Conservation (phyloP, 140 eudicot genomes). For the Stevia rebaudiana region DNA sequence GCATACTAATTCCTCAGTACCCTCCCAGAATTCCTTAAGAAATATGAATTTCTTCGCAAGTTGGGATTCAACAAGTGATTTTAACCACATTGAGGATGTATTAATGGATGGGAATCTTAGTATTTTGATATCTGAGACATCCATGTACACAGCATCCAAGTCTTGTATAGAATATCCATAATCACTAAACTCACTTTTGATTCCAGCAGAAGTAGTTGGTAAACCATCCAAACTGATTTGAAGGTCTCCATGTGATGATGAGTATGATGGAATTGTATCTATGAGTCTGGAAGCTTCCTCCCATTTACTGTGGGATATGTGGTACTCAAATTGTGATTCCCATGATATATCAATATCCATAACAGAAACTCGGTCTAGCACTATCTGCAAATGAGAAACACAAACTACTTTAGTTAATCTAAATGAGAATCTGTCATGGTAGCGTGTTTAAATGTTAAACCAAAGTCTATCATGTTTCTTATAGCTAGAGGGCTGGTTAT, state of each 20-base stretch:
- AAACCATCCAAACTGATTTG: conserved; percentile 73
- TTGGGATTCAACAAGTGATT: conserved; percentile 60
- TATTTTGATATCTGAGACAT: conserved; percentile 51
- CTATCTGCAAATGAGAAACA: conserved; percentile 48
- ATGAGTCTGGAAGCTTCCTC: conserved; percentile 69
- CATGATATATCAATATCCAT: conserved; percentile 70
- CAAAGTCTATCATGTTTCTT: too few species aligned
- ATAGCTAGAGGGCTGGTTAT: too few species aligned
- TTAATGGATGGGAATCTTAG: conserved; percentile 48
- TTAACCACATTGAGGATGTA: conserved; percentile 70
- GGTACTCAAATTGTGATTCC: conserved; percentile 96
- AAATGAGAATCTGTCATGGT: not conserved
- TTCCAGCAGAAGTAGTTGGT: conserved; percentile 45
- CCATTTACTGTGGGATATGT: conserved; percentile 78
- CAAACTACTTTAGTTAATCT: conserved; percentile 14
- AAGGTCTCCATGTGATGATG: conserved; percentile 53
- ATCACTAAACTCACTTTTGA: conserved; percentile 42
- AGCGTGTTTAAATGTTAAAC: too few species aligned
- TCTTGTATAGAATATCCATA: conserved; percentile 61
- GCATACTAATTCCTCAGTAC: conserved; percentile 55
- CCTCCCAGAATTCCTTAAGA: conserved; percentile 75
- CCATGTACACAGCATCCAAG: conserved; percentile 74
- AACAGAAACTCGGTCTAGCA: conserved; percentile 71
- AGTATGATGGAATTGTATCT: conserved; percentile 63
- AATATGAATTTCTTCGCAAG: conserved; percentile 67